Evolutionary conservation across 352 stramenopile genomes (phyloP).

Genomic region (Phytophthora multivora): DNA sequence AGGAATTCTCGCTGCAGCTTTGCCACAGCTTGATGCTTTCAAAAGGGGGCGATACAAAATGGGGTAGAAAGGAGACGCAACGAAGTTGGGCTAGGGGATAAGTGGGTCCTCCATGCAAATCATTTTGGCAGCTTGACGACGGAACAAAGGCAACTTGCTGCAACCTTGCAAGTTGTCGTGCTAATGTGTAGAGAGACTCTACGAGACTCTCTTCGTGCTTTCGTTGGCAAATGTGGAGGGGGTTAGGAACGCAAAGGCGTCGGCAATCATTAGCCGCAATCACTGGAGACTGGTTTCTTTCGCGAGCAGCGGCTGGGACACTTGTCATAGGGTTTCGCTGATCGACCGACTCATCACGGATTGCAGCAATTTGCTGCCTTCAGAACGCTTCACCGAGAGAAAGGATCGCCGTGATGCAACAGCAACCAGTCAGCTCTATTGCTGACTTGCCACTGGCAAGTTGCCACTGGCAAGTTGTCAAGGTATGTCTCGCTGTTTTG

Average conservation of each 20-base stretch:
- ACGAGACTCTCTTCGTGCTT: too few species aligned
- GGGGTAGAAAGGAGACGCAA: constrained; percentile 10
- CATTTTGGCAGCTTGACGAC: background rate
- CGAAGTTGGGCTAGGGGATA: constrained; percentile 33
- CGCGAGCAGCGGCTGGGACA: constrained; percentile 5
- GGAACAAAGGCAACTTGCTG: background rate
- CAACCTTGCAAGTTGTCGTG: too few species aligned
- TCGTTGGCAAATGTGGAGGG: background rate
- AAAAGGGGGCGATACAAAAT: constrained; percentile 5
- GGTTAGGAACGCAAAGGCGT: background rate
- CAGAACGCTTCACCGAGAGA: background rate
- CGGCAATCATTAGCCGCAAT: background rate
- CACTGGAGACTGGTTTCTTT: constrained; percentile 16
- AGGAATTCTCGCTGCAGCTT: background rate
- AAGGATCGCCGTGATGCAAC: background rate
- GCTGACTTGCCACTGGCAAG: too few species aligned
- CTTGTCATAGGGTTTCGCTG: constrained; percentile 27
- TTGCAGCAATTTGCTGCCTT: background rate
- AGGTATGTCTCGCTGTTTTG: background rate
- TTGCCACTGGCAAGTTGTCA: too few species aligned
- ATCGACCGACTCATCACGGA: constrained; percentile 22
- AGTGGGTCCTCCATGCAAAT: constrained; percentile 3
- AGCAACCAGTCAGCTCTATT: background rate
- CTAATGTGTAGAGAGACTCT: too few species aligned
- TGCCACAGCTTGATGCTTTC: background rate